Base-by-base conservation (phyloP, 169 alveolate species). In the Plasmodium falciparum region DNA sequence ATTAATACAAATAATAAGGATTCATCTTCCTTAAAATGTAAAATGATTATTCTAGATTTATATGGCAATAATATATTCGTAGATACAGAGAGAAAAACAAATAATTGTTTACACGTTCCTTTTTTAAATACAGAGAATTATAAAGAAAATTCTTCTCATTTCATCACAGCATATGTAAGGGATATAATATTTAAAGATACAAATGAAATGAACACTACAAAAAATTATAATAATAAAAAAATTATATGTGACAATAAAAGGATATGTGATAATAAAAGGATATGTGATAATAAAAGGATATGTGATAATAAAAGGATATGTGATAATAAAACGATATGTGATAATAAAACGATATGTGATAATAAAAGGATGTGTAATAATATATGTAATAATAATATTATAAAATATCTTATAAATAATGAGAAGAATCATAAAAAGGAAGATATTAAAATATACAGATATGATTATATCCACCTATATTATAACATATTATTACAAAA, bases 91-190 rank as follows among this genome's bases (percentile, higher is more conserved):
- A 39, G 9, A 56, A 22, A 69, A 20, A 9, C 50, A 5, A 66
- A 22, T 29, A 54, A 54, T 17, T 8, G 47, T 20, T 5, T 76
- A 11, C 11, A 54, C 7, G 52, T 56, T 33, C 24, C 89, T 20
- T 76, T 49, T 76, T 8, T 73, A 11, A 67, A 76, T 65, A 22
- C 20, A 20, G 89, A 76, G 39, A 76, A 56, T 49, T 50, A 49
- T 70, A 65, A 76, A 50, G 15, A 69, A 3, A 43, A 26, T 24
- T 47, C 89, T 17, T 52, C 75, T 6, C 89, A n/a, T 13, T 3
- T 43, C 3, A 70, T 76, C 13, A 49, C 89, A 33, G 33, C 49
- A 45, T 76, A 63, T 76, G 56, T 39, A 12, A 1, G 15, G 17
- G 33, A 43, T 4, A 54, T 6, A 5, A 65, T 69, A 65, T 43